Evolutionary conservation across 345 rosid genomes (phyloP).

Genomic region (Moricandia arvensis): DNA sequence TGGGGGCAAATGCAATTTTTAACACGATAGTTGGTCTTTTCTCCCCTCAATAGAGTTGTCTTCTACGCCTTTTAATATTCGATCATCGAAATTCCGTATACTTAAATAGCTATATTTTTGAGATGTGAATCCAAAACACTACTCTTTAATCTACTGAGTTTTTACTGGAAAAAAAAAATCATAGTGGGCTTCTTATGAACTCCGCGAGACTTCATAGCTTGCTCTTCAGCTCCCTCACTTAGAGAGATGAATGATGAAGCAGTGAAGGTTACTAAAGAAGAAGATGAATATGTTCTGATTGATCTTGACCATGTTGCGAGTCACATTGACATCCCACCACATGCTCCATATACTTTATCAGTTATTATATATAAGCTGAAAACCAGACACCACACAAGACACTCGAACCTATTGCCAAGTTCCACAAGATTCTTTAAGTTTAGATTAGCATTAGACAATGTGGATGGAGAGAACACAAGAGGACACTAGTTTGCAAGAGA

Average conservation of each 20-base stretch:
- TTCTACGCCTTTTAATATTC: no score
- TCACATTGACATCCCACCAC: conserved; percentile 45
- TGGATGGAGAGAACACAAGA: conserved; percentile 27
- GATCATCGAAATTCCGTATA: no score
- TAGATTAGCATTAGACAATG: conserved; percentile 42
- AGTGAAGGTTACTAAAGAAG: conserved; percentile 7
- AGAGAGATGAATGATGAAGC: conserved; percentile 22
- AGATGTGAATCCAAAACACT: not conserved
- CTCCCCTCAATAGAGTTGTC: no score
- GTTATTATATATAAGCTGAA: conserved; percentile 41
- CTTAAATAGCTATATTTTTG: no score
- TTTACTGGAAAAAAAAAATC: no score
- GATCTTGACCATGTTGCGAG: conserved; percentile 54
- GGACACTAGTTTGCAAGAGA: not conserved
- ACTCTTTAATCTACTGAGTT: not conserved
- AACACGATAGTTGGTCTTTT: not conserved
- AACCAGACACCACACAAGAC: conserved; percentile 36
- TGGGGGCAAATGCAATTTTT: not conserved
- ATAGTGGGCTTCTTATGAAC: no score
- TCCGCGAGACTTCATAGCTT: no score
- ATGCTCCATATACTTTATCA: conserved; percentile 52
- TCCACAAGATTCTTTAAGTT: conserved; percentile 58
- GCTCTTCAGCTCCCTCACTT: not conserved
- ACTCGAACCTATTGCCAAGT: conserved; percentile 9
- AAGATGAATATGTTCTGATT: conserved; percentile 48